A percentile compares a stretch with the other conserved stretches of the same genome.
These are phyloP conservation scores for Diophrys appendiculata DNA, from an alignment of 73 alveolate genomes.

Conservation along the genomic window DNA sequence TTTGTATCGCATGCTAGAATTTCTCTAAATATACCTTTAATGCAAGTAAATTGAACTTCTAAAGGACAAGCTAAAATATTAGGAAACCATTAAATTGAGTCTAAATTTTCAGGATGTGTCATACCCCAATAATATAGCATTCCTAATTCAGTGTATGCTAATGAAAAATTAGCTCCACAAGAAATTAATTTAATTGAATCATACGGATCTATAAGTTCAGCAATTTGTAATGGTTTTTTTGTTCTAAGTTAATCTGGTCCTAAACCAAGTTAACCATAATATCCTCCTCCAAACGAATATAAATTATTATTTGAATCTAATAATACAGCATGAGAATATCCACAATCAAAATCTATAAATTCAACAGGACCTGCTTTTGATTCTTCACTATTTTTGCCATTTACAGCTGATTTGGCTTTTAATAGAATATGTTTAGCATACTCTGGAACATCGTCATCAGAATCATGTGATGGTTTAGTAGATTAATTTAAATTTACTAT, in stretches of 20 bases:
- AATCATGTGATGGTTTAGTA: background rate
- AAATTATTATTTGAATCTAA: conserved; percentile 28
- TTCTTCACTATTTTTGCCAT: too few relatives aligned
- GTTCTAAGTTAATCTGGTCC: conserved; percentile 47
- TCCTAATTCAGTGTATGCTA: conserved; percentile 60
- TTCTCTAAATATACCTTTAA: conserved; percentile 55
- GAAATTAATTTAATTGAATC: conserved; percentile 35
- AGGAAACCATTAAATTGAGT: conserved; percentile 46
- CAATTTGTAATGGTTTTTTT: conserved; percentile 32
- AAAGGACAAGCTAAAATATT: conserved; percentile 25
- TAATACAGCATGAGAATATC: conserved; percentile 58
- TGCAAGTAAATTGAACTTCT: conserved; percentile 16
- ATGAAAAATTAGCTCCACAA: conserved; percentile 63
- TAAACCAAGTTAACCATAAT: conserved; percentile 58
- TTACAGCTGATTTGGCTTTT: background rate
- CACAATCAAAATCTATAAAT: conserved; percentile 37
- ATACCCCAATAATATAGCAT: conserved; percentile 61
- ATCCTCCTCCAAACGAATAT: conserved; percentile 58
- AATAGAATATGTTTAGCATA: conserved; percentile 20
- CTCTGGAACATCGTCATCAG: conserved; percentile 1
- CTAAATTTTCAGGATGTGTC: conserved; percentile 56
- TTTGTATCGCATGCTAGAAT: conserved; percentile 54
- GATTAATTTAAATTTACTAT: conserved; percentile 31
- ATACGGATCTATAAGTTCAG: conserved; percentile 46
- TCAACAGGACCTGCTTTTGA: conserved; percentile 16